These are phyloP conservation scores for Hypoxylon sp. DNA, from an alignment of 2,329 filamentous ascomycete genomes.

Conservation along the genomic window DNA sequence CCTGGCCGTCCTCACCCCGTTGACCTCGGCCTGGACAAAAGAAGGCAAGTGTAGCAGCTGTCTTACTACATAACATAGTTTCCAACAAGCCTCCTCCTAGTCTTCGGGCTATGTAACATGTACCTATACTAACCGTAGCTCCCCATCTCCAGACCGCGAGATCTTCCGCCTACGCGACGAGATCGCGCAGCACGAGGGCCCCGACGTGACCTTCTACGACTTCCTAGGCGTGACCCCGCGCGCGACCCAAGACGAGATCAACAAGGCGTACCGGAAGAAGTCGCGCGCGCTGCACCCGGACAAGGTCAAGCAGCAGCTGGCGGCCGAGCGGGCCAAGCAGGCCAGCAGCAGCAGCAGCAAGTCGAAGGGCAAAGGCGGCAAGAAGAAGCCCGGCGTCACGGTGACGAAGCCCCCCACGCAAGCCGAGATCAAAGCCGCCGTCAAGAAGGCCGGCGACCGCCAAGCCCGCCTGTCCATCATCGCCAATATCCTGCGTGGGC, in stretches of 20 bases:
- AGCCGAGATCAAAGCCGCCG: slow-evolving; percentile 80
- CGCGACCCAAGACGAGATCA: slow-evolving; percentile 88
- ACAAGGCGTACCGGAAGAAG: slow-evolving; percentile 93
- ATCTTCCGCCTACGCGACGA: slow-evolving; percentile 97
- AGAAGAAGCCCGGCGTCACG: slow-evolving; percentile 72
- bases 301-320: slow-evolving; percentile 90
- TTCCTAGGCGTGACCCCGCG: slow-evolving; percentile 83
- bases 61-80: no score
- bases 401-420: slow-evolving; percentile 80
- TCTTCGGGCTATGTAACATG: background rate
- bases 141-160: slow-evolving; percentile 80
- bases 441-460: slow-evolving; percentile 85
- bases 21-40: slow-evolving; percentile 85
- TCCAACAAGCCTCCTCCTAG: background rate
- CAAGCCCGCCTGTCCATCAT: slow-evolving; percentile 89
- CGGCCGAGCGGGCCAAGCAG: slow-evolving; percentile 74
- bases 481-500: slow-evolving; percentile 85
- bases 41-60: slow-evolving; percentile 71
- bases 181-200: slow-evolving; percentile 80
- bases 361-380: slow-evolving; percentile 56
- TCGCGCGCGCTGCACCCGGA: slow-evolving; percentile 89
- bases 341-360: slow-evolving; percentile 67
- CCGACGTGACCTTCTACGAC: slow-evolving; percentile 91
- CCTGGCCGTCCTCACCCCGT: slow-evolving; percentile 74
- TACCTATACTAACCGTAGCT: slow-evolving; percentile 8